phyloP scores from a whole-genome alignment of 202 grass and related monocot species.

The Setaria viridis region DNA sequence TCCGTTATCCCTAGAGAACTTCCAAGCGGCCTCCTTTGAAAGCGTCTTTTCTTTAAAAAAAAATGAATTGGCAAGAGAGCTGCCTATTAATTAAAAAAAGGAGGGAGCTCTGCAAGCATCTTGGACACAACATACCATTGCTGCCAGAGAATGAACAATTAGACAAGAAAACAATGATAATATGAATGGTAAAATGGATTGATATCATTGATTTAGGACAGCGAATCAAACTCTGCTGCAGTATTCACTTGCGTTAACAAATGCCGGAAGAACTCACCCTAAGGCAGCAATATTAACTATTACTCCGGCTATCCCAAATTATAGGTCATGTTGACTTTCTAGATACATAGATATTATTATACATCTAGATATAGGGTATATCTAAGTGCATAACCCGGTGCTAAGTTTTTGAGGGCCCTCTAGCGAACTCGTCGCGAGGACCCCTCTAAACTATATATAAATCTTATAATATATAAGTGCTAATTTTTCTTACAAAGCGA shows the following conservation, averaged over 20 bases:
- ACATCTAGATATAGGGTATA: too few relatives aligned
- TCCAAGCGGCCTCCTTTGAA: slow-evolving; percentile 83
- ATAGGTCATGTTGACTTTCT: too few relatives aligned
- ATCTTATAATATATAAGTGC: too few relatives aligned
- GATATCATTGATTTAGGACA: background rate
- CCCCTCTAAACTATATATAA: too few relatives aligned
- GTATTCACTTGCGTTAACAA: slow-evolving; percentile 9
- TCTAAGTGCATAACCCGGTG: too few relatives aligned
- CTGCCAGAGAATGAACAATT: slow-evolving; percentile 55
- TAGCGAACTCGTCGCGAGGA: too few relatives aligned
- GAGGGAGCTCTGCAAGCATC: too few relatives aligned
- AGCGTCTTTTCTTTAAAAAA: slow-evolving; percentile 37
- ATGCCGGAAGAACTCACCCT: slow-evolving; percentile 20
- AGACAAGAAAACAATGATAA: slow-evolving; percentile 15
- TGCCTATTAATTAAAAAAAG: too few relatives aligned
- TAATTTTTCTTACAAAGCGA: too few relatives aligned
- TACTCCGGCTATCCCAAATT: background rate
- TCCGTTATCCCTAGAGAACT: slow-evolving; percentile 80
- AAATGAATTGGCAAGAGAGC: too few relatives aligned
- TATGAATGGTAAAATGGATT: background rate
- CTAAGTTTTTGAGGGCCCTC: too few relatives aligned
- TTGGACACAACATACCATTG: slow-evolving; percentile 85
- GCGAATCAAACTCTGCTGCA: background rate
- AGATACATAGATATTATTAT: too few relatives aligned
- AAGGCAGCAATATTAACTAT: slow-evolving; percentile 2